Base-by-base conservation (phyloP, 805 yeast genomes). In the Candida pseudofarinosa region DNA sequence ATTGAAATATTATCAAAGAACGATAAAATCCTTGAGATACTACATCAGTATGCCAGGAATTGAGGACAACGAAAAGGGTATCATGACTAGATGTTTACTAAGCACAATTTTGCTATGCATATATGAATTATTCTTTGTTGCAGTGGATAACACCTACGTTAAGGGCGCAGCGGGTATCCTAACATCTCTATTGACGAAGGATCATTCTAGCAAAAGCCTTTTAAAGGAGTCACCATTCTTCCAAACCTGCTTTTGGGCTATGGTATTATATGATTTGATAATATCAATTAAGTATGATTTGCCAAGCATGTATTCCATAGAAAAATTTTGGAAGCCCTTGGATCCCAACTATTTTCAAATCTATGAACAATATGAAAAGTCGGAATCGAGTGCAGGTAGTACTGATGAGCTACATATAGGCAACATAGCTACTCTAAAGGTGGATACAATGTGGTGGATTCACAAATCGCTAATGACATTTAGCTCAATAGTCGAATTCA, bases 41-140 rank as follows among this genome's bases (percentile, higher is more conserved):
- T 53, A 65, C 41, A 48, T 65, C 39, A 60, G 61, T 38, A 44
- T 53, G 8, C 58, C 60, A 3, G 60, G 47, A 14, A 42, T 51
- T 13, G 61, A 58, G 28, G 50, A 47, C 26, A 45, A 50, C 20
- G 62, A 60, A 4, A 54, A 48, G 17, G 67, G 65, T 2, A 54
- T 59, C 13, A 59, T 60, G 20, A 58, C 66, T 1, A 51, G 71
- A 19, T 69, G 74, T 39, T 56, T 69, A 28, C 45, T 68, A 19
- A 63, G 70, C 45, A 66, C 73, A 1, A 59, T 59, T 14, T 48
- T 69, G 13, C 55, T 69, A 14, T 65, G 72, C 33, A 56, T 68
- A 12, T 66, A 65, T 49, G 74, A 69, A 48, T 54, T 67, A 50
- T 62, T 63, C 38, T 68, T 65, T 38, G 62, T 63, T 30, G 70